Percentiles rank a stretch among this genome's conserved stretches.
Conservation (phyloP, 2,329 filamentous ascomycete genomes). For the Ascochyta lentis region DNA sequence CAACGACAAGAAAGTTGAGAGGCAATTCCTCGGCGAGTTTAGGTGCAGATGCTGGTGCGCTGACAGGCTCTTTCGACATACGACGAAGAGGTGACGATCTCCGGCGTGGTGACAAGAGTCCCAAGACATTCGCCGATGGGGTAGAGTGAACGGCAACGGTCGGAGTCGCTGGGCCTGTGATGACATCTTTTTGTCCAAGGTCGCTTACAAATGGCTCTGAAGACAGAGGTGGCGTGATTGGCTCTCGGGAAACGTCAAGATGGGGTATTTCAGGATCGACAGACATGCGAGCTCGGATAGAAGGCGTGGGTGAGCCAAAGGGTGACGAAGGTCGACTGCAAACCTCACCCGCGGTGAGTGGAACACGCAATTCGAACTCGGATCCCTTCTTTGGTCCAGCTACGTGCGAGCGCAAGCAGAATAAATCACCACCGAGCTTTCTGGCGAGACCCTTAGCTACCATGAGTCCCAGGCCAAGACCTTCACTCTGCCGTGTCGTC, state of each 20-base stretch:
- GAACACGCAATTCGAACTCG: constrained; percentile 72
- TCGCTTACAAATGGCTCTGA: constrained; percentile 31
- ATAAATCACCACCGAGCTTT: constrained; percentile 72
- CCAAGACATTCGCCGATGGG: constrained; percentile 15
- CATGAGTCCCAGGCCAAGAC: constrained; percentile 71
- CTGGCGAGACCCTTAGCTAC: constrained; percentile 75
- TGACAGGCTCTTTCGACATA: constrained; percentile 36
- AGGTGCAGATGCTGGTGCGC: constrained; percentile 23
- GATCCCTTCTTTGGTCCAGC: constrained; percentile 66
- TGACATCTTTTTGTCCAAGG: constrained; percentile 17
- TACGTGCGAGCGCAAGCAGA: constrained; percentile 68
- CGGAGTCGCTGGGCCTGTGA: constrained; percentile 14
- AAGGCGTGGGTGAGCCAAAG: constrained; percentile 54
- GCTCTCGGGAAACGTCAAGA: constrained; percentile 25
- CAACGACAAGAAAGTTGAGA: constrained; percentile 71
- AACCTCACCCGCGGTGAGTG: constrained; percentile 61
- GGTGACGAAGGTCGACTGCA: constrained; percentile 60
- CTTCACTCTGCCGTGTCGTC: constrained; percentile 70
- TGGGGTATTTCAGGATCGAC: constrained; percentile 36
- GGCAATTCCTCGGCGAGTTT: constrained; percentile 66
- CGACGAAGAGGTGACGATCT: constrained; percentile 37
- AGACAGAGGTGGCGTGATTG: constrained; percentile 39
- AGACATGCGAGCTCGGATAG: constrained; percentile 38
- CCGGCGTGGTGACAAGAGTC: constrained; percentile 38
- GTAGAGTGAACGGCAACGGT: constrained; percentile 20